Evolutionary conservation across 2,329 filamentous ascomycete species (phyloP), one percentile per base, ranked within the genome.

Genomic region (Tolypocladium endophyticum): DNA sequence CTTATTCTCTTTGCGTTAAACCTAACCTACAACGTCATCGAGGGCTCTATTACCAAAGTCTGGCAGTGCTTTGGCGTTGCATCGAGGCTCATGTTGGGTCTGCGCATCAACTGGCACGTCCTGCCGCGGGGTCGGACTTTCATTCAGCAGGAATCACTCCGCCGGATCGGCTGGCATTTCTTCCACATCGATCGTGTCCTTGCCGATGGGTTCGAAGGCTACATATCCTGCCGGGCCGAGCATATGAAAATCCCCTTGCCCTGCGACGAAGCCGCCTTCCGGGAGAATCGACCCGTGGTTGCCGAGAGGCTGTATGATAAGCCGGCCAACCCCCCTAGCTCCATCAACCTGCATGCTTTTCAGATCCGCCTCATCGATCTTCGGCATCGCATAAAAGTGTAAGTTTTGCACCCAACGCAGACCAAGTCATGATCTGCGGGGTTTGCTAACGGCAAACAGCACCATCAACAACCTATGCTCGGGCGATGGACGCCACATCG

Each of bases 31-130:
- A 72, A 76, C 61, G 68, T 74, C 39, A 64, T 75, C 33, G 67
- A 69, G 12, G 71, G 71, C 30, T 70, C 71, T 38, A 71, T 73
- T 57, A 70, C 72, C 59, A 75, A 75, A 61, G 70, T 74, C 14
- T 77, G 74, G 74, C 72, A 75, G 60, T 73, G 72, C 55, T 70
- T 74, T 54, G 72, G 72, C 7, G 65, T 74, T 9, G 73, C 72
- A 4, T 68, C 69, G 11, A 69, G 74, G 25, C 64, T 75, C 50
- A 72, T 76, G 68, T 65, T 71, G 23, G 74, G 73, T 16, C 64
- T 76, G 30, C 74, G 75, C 57, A 62, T 74, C 11, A 77, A 77
- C 62, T 76, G 73, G 74, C 72, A 76, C 38, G 68, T 69, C 52
- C 59, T 65, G 33, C 61, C 69, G 18, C 63, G 61, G 14, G 65